Conservation (phyloP, 2,329 filamentous ascomycete species). For the Aspergillus puulaauensis region DNA sequence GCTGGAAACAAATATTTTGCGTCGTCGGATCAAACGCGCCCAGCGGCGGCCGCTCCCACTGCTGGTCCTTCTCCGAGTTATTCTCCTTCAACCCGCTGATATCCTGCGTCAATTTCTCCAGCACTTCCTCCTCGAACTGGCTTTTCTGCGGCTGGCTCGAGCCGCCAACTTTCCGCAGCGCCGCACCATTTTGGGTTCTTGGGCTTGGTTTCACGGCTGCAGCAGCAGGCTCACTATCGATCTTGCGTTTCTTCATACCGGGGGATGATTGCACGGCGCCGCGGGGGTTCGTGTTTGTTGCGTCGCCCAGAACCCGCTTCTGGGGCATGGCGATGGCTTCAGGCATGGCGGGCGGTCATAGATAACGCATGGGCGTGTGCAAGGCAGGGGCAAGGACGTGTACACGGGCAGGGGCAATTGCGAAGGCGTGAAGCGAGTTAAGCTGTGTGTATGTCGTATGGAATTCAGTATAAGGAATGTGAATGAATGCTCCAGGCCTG, state of each 20-base stretch:
- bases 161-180: constrained; percentile 54
- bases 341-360: constrained; percentile 34
- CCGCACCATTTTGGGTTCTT: constrained; percentile 55
- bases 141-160: constrained; percentile 77
- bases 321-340: constrained; percentile 53
- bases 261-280: constrained; percentile 61
- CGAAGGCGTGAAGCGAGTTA: no score
- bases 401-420: no score
- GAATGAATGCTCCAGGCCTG: not conserved
- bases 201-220: constrained; percentile 53
- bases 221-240: constrained; percentile 57
- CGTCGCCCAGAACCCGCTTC: constrained; percentile 71
- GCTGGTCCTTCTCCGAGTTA: constrained; percentile 90
- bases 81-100: constrained; percentile 80
- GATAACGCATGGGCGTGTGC: not conserved
- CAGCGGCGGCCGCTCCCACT: constrained; percentile 73
- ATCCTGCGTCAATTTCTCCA: constrained; percentile 95
- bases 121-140: constrained; percentile 86
- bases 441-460: no score
- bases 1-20: constrained; percentile 82
- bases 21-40: constrained; percentile 61
- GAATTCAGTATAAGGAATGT: not conserved
- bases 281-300: constrained; percentile 59
- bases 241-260: constrained; percentile 75
- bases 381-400: no score